A percentile compares a stretch with the other conserved stretches of the same genome.
These are phyloP conservation scores for Achlya hypogyna DNA, from an alignment of 352 stramenopile genomes.

Conservation along the genomic window DNA sequence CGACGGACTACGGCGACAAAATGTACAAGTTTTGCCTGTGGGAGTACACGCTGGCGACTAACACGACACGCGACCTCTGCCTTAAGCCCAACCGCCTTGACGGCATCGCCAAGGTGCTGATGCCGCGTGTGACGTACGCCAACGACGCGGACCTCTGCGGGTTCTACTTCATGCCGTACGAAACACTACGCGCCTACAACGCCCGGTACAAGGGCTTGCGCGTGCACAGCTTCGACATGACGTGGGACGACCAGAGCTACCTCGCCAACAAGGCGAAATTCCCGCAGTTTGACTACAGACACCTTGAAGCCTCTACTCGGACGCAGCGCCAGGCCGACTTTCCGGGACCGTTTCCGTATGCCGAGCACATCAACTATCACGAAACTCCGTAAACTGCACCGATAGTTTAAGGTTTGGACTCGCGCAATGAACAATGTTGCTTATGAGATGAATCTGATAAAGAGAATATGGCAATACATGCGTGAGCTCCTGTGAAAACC, in stretches of 20 bases:
- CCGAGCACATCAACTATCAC: conserved; percentile 37
- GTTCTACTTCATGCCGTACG: conserved; percentile 81
- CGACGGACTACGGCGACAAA: conserved; percentile 60
- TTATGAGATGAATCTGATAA: too few relatives aligned
- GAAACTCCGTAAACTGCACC: too few relatives aligned
- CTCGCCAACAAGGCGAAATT: conserved; percentile 43
- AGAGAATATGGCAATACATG: too few relatives aligned
- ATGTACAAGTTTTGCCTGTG: conserved; percentile 78
- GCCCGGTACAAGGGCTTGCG: conserved; percentile 71
- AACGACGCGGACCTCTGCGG: conserved; percentile 68
- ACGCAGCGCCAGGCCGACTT: conserved; percentile 66
- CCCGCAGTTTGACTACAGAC: conserved; percentile 45
- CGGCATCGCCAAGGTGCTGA: conserved; percentile 45
- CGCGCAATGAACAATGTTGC: too few relatives aligned
- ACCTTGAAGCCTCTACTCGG: conserved; percentile 55
- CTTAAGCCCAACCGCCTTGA: conserved; percentile 63
- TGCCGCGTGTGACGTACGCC: conserved; percentile 30
- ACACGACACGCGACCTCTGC: conserved; percentile 45
- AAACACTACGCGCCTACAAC: conserved; percentile 59
- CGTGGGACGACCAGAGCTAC: conserved; percentile 61
- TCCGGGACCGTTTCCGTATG: conserved; percentile 59
- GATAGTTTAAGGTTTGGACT: too few relatives aligned
- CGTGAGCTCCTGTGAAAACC: too few relatives aligned
- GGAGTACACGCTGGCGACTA: conserved; percentile 49
- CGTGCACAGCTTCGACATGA: conserved; percentile 70